Evolutionary conservation across 208 protist species (phyloP), one percentile per base, ranked within the genome.

Genomic region (Crithidia sp.): DNA sequence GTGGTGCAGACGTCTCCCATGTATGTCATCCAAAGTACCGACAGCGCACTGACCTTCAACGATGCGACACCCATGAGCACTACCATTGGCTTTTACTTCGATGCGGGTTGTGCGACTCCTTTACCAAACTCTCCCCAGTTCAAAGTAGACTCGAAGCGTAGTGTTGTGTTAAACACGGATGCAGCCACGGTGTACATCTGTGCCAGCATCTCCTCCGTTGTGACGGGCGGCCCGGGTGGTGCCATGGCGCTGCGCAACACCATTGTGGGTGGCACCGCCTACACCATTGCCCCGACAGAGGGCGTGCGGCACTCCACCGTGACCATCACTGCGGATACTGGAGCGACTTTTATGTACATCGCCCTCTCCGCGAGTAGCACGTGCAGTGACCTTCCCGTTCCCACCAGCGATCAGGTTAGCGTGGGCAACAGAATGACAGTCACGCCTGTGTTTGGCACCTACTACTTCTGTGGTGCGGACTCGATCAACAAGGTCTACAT

Each of bases 401-500:
- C 83, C 5, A 61, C 39, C 14, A 81, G 78, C 43, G 60, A 68
- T 19, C 41, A 55, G 2, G 28, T 43, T 36, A n/a, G n/a, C n/a
- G n/a, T n/a, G n/a, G n/a, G n/a, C n/a, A n/a, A n/a, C n/a, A n/a
- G n/a, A n/a, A n/a, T n/a, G n/a, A n/a, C n/a, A n/a, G n/a, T n/a
- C n/a, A n/a, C n/a, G n/a, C n/a, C n/a, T n/a, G n/a, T n/a, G n/a
- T n/a, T 61, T 19, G 89, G 89, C 2, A 66, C 53, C 14, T 94
- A 94, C 73, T 91, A 89, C 70, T 81, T 91, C 44, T 94, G 89
- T 44, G 84, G 14, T 36, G 59, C n/a, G n/a, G n/a, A n/a, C n/a
- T n/a, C n/a, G n/a, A n/a, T n/a, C n/a, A n/a, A n/a, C n/a, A n/a
- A n/a, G n/a, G n/a, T n/a, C n/a, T 94, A 81, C 58, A 71, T 90